phyloP scores from a whole-genome alignment of 768 basidiomycete genomes.

The Polyporus arcularius region DNA sequence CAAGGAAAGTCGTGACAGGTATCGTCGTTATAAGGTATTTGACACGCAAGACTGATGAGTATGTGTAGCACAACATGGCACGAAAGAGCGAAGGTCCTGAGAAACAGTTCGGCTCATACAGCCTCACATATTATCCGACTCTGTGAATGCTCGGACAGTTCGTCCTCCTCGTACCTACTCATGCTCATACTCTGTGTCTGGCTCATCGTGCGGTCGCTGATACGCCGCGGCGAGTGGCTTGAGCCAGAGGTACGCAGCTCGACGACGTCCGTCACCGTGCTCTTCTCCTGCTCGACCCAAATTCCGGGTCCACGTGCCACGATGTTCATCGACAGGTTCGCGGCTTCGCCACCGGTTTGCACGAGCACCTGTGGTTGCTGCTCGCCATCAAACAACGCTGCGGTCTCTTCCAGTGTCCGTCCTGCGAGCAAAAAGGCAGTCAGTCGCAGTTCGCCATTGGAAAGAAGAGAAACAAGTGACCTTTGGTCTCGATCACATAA shows the following conservation, averaged over 20 bases:
- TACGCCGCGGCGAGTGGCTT: neutral
- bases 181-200: neutral
- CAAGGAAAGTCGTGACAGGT: neutral
- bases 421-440: slow-evolving; percentile 32
- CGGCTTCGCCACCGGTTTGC: slow-evolving; percentile 50
- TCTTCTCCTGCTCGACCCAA: slow-evolving; percentile 19
- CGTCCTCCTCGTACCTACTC: slow-evolving; percentile 8
- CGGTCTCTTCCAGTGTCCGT: slow-evolving; percentile 73
- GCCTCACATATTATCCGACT: neutral
- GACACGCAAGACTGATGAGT: too few species aligned
- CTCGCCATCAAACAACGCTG: slow-evolving; percentile 69
- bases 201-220: slow-evolving; percentile 4
- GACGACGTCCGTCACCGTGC: slow-evolving; percentile 10
- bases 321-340: slow-evolving; percentile 33
- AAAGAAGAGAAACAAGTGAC: slow-evolving; percentile 27
- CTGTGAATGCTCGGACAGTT: neutral
- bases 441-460: neutral
- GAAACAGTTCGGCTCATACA: neutral
- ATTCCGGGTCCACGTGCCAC: slow-evolving; percentile 10
- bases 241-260: slow-evolving; percentile 9
- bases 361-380: slow-evolving; percentile 42
- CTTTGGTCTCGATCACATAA: slow-evolving; percentile 66
- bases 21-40: neutral
- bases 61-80: too few species aligned
- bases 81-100: neutral